phyloP scores from a whole-genome alignment of 345 rosid genomes.

The Moricandia arvensis region DNA sequence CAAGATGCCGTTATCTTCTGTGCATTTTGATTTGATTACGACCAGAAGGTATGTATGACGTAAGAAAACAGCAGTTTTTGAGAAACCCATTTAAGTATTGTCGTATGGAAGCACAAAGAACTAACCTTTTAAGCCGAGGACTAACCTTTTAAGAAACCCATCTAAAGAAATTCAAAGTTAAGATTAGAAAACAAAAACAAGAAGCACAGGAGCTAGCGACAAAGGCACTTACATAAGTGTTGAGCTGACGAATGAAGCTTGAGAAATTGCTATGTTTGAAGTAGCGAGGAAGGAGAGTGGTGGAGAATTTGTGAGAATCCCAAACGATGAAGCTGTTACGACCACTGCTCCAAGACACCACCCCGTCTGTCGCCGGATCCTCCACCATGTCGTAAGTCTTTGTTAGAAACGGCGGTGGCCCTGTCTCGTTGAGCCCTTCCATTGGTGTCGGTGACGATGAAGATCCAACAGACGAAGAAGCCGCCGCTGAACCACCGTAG shows the following conservation, averaged over 20 bases:
- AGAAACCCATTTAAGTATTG: neutral
- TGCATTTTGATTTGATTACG: neutral
- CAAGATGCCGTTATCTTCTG: neutral
- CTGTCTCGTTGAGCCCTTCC: conserved; percentile 68
- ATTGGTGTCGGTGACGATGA: conserved; percentile 58
- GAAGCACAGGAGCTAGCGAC: neutral
- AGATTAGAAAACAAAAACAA: neutral
- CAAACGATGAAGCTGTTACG: conserved; percentile 67
- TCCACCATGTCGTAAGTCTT: conserved; percentile 75
- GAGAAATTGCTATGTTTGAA: conserved; percentile 78
- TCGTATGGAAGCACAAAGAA: conserved; percentile 15
- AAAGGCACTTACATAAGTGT: conserved; percentile 59
- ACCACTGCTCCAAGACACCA: conserved; percentile 64
- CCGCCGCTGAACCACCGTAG: conserved; percentile 16
- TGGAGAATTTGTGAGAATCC: conserved; percentile 57
- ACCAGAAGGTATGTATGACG: neutral
- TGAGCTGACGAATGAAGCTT: conserved; percentile 75
- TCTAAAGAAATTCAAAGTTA: conserved; percentile 27
- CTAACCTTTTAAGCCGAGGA: conserved; percentile 33
- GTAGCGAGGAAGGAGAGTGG: conserved; percentile 57
- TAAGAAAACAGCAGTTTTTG: neutral
- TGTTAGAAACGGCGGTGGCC: conserved; percentile 74
- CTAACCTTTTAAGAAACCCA: conserved; percentile 28
- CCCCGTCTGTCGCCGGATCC: conserved; percentile 56
- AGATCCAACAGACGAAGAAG: conserved; percentile 45